Conservation (phyloP, 2,329 filamentous ascomycete genomes). For the Beauveria brongniartii region DNA sequence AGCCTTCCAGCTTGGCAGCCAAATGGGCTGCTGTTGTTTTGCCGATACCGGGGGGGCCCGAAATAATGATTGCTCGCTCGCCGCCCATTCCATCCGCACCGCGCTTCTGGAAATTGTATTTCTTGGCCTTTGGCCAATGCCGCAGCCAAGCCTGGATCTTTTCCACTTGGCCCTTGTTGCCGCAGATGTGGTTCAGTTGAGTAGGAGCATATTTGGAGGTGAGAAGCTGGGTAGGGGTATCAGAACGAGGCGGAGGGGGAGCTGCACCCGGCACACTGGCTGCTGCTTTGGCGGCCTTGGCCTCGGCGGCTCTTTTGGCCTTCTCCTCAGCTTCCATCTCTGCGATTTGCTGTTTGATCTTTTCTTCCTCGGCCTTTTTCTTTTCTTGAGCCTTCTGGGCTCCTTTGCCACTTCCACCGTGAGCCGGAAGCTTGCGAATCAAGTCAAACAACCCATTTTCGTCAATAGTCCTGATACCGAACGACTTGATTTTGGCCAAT, state of each 20-base stretch:
- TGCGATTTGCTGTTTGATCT: constrained; percentile 68
- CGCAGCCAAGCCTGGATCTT: constrained; percentile 83
- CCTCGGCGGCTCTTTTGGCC: constrained; percentile 41
- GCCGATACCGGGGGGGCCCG: constrained; percentile 90
- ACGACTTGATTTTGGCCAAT: constrained; percentile 71
- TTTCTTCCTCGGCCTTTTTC: constrained; percentile 74
- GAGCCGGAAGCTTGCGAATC: constrained; percentile 70
- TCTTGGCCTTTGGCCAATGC: constrained; percentile 71
- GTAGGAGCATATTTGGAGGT: constrained; percentile 93
- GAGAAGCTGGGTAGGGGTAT: constrained; percentile 63
- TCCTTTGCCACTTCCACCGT: constrained; percentile 80
- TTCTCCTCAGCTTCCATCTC: constrained; percentile 83
- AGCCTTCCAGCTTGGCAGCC: constrained; percentile 85
- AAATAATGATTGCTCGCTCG: constrained; percentile 86
- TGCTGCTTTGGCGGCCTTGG: constrained; percentile 40
- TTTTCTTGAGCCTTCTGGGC: constrained; percentile 81
- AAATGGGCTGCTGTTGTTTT: constrained; percentile 97
- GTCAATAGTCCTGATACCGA: constrained; percentile 83
- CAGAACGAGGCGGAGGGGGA: constrained; percentile 20
- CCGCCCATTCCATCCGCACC: constrained; percentile 78
- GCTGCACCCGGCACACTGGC: constrained; percentile 22
- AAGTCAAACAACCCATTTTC: constrained; percentile 87
- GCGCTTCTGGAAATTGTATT: constrained; percentile 70
- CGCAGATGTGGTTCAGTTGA: constrained; percentile 79
- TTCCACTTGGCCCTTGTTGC: constrained; percentile 85